Evolutionary conservation across 108 stramenopile species (phyloP).

Genomic region (Tribonema minus): DNA sequence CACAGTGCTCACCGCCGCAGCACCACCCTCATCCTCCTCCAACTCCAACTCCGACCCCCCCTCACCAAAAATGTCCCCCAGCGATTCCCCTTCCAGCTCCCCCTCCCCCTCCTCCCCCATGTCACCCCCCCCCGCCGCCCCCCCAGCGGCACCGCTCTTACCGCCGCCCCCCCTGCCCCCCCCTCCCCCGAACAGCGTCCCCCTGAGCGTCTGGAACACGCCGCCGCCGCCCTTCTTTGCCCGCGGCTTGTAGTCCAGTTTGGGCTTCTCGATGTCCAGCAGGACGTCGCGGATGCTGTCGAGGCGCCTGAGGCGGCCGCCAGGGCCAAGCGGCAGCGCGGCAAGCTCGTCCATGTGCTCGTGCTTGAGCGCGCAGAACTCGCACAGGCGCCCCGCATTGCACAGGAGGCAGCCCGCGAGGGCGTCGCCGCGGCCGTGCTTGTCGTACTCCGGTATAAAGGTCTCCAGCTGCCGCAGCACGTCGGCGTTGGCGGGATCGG

Average conservation of each 20-base stretch:
- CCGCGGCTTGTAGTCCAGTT: constrained; percentile 16
- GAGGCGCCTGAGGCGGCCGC: constrained; percentile 45
- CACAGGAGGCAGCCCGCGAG: constrained; percentile 43
- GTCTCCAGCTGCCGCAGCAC: constrained; percentile 60
- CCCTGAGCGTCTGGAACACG: not conserved
- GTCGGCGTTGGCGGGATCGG: constrained; percentile 59
- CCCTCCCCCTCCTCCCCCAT: not conserved
- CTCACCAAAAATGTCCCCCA: no score
- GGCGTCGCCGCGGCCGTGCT: constrained; percentile 48
- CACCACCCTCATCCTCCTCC: no score
- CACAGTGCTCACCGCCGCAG: no score
- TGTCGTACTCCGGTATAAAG: constrained; percentile 55
- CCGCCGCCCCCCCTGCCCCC: not conserved
- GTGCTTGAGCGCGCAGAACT: constrained; percentile 47
- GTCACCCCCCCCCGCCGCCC: not conserved
- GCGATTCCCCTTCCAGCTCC: not conserved
- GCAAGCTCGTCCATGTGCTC: constrained; percentile 45
- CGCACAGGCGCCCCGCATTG: constrained; percentile 44
- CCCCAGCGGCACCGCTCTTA: not conserved
- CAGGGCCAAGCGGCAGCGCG: constrained; percentile 48
- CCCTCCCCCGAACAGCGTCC: not conserved
- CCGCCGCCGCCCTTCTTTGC: constrained; percentile 8
- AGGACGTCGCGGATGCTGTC: constrained; percentile 51
- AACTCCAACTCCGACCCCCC: no score
- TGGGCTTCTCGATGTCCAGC: constrained; percentile 46